Base-by-base conservation (phyloP, 2,329 filamentous ascomycete species). In the Penicillium sp. region DNA sequence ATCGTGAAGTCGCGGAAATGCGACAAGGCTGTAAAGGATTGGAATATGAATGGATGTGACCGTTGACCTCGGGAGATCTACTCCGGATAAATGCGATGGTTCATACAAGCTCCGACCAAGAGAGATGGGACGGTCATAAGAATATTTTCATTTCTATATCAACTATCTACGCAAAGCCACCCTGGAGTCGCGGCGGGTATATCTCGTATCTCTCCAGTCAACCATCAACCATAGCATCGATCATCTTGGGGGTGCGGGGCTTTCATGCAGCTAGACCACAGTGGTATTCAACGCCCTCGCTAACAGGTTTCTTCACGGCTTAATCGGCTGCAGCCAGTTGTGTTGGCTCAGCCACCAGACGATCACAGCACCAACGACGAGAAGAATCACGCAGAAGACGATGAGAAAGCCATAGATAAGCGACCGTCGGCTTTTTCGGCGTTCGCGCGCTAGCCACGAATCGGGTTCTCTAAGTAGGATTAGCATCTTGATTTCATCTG, bases 381-480 rank as follows among this genome's bases (percentile, higher is more conserved):
- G 36, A 6, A 60, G 35, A 8, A 55, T 44, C 31, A 66, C 51
- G 2, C 37, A 33, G 6, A 59, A 45, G 31, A 56, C 53, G 4
- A 63, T 55, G 2, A 62, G 11, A 12, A 64, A 62, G 2, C 65
- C 58, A n/a, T 69, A 48, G 35, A 77, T 64, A 35, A 66, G 67
- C 14, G 67, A 67, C 7, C 70, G 65, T 31, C 66, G 68, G 37
- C 63, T 62, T 50, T 79, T 79, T 32, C 57, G 57, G 11, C 64
- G 61, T 58, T 78, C 68, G 5, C 62, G 61, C 23, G 64, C 65
- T 20, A 79, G 72, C 76, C 76, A 79, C 35, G 67, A 68, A 12
- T 45, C 37, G 15, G 37, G 27, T 47, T 72, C 62, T 40, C 74
- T 77, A 46, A 44, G 37, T 32, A 16, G 6, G 6, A 27, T 47